A percentile compares a stretch with the other conserved stretches of the same genome.
phyloP scores from a whole-genome alignment of 768 basidiomycete genomes.

The Tylopilus plumbeoviolaceoides region DNA sequence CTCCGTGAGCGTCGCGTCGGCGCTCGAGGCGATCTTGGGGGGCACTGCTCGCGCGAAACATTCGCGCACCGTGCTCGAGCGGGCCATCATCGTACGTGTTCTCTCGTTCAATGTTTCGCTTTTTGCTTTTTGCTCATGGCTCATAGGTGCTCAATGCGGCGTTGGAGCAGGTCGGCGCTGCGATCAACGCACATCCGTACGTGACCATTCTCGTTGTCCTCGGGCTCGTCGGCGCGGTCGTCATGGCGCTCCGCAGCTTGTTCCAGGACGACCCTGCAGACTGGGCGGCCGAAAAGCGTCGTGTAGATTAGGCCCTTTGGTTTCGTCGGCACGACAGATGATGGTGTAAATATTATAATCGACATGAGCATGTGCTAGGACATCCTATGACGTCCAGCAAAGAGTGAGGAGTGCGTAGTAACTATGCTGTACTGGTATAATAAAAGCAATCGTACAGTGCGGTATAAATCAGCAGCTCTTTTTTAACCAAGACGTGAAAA shows the following conservation, averaged over 20 bases:
- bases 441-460: slow-evolving; percentile 1
- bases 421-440: slow-evolving; percentile 1
- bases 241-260: slow-evolving; percentile 12
- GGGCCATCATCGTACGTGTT: slow-evolving; percentile 42
- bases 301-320: slow-evolving; percentile 15
- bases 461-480: not conserved
- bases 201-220: slow-evolving; percentile 6
- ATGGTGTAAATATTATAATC: not conserved
- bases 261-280: slow-evolving; percentile 15
- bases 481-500: not conserved
- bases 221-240: slow-evolving; percentile 4
- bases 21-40: slow-evolving; percentile 61
- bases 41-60: slow-evolving; percentile 50
- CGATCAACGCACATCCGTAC: slow-evolving; percentile 21
- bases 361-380: not conserved
- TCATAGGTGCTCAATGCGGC: slow-evolving; percentile 16
- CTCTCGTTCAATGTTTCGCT: not conserved
- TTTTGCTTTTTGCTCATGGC: not conserved
- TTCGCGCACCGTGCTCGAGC: slow-evolving; percentile 70
- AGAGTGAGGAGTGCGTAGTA: not conserved
- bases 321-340: not conserved
- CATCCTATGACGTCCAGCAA: not conserved
- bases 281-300: slow-evolving; percentile 14
- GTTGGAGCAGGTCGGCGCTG: slow-evolving; percentile 8
- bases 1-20: slow-evolving; percentile 54